Percentiles rank a stretch among this genome's conserved stretches.
Evolutionary conservation across 1,284 basidiomycete genomes (phyloP).

Genomic region (Microbotryum violaceum): DNA sequence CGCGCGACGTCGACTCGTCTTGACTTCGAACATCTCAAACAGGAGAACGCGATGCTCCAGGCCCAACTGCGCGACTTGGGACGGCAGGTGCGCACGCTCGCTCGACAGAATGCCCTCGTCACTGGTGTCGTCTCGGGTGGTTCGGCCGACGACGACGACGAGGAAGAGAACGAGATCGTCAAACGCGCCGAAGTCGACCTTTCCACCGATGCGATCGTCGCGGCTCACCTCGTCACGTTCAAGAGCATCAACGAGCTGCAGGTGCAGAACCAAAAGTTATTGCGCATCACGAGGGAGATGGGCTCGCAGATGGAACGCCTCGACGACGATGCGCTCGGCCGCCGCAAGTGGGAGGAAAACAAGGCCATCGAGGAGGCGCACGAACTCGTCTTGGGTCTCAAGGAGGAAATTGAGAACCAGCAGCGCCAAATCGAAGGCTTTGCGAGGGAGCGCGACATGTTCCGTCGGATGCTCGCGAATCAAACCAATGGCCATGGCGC

Average conservation of each 20-base stretch:
- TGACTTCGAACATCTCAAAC: conserved; percentile 30
- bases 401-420: conserved; percentile 61
- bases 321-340: conserved; percentile 34
- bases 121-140: conserved; percentile 66
- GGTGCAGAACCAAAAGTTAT: conserved; percentile 79
- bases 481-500: conserved; percentile 18
- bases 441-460: conserved; percentile 77
- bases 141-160: conserved; percentile 45
- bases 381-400: conserved; percentile 70
- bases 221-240: conserved; percentile 84
- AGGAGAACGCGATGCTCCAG: conserved; percentile 50
- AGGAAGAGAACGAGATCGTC: conserved; percentile 40
- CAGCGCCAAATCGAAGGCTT: conserved; percentile 68
- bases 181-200: conserved; percentile 50
- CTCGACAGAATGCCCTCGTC: conserved; percentile 67
- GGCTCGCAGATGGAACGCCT: conserved; percentile 40
- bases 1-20: conserved; percentile 26
- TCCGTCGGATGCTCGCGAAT: conserved; percentile 59
- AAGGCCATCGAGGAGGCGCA: conserved; percentile 80
- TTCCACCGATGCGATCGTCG: conserved; percentile 63
- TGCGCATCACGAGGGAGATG: conserved; percentile 68
- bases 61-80: conserved; percentile 75
- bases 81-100: conserved; percentile 70
- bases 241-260: conserved; percentile 70
- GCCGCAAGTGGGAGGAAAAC: conserved; percentile 47